Evolutionary conservation across 352 stramenopile genomes (phyloP).

Genomic region (Saprolegnia parasitica): DNA sequence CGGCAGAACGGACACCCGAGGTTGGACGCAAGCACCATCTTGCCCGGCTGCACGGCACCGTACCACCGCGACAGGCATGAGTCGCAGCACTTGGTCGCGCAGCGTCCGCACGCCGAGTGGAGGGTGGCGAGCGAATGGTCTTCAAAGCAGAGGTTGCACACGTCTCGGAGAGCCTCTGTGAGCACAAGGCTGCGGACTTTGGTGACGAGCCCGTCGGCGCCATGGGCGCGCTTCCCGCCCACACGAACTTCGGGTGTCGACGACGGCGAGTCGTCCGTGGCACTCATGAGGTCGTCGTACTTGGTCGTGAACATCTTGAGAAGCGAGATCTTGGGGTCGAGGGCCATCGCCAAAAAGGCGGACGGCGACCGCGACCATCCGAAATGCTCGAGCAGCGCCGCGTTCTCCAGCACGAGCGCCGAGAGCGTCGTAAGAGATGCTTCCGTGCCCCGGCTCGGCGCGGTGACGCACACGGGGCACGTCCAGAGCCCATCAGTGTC

Average conservation of each 20-base stretch:
- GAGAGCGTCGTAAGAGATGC: not conserved
- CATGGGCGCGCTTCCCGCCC: too few species aligned
- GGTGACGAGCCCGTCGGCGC: too few species aligned
- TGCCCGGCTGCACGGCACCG: not conserved
- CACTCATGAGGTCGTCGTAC: constrained; percentile 3
- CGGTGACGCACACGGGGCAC: constrained; percentile 5
- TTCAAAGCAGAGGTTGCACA: constrained; percentile 28
- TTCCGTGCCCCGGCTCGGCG: not conserved
- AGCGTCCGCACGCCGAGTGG: constrained; percentile 21
- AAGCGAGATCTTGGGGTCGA: constrained; percentile 8
- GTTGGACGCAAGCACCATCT: constrained; percentile 6
- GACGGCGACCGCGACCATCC: not conserved
- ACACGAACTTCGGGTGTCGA: too few species aligned
- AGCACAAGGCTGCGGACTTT: too few species aligned
- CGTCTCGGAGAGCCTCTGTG: not conserved
- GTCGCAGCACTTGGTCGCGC: not conserved
- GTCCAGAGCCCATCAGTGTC: too few species aligned
- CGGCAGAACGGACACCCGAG: constrained; percentile 26
- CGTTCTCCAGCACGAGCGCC: not conserved
- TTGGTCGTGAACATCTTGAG: constrained; percentile 25
- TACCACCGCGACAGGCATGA: constrained; percentile 9
- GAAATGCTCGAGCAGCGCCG: not conserved
- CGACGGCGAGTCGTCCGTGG: too few species aligned
- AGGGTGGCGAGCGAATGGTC: constrained; percentile 6
- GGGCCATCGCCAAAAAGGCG: constrained; percentile 1